Evolutionary conservation across 2,329 filamentous ascomycete genomes (phyloP).

Genomic region (Hortaea sp.): DNA sequence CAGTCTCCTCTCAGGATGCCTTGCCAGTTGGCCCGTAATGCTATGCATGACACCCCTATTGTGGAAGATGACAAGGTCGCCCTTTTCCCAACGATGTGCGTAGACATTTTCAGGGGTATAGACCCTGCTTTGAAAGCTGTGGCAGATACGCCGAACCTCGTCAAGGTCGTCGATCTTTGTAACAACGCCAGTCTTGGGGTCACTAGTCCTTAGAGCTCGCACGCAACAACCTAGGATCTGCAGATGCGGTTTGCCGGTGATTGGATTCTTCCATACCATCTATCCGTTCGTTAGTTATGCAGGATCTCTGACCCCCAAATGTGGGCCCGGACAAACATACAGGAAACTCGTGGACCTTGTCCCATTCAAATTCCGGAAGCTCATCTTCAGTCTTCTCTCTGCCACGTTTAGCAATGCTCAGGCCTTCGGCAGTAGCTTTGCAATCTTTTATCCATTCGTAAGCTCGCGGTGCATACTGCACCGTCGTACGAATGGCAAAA

Average conservation of each 20-base stretch:
- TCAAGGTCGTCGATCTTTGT: slow-evolving; percentile 12
- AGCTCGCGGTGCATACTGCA: too few relatives aligned
- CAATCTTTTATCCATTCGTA: too few relatives aligned
- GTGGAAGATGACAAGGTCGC: slow-evolving; percentile 23
- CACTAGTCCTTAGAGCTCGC: slow-evolving; percentile 9
- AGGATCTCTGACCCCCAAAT: too few relatives aligned
- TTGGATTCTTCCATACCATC: not conserved
- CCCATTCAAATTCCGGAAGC: too few relatives aligned
- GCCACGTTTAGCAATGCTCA: too few relatives aligned
- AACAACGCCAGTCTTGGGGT: slow-evolving; percentile 11
- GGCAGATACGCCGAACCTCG: slow-evolving; percentile 18
- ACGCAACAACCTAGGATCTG: slow-evolving; percentile 21
- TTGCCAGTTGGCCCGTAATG: slow-evolving; percentile 19
- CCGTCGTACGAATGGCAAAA: too few relatives aligned
- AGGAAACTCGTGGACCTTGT: too few relatives aligned
- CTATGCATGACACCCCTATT: slow-evolving; percentile 25
- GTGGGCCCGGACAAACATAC: too few relatives aligned
- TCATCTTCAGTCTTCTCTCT: too few relatives aligned
- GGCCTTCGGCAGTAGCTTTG: too few relatives aligned
- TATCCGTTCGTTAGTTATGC: too few relatives aligned
- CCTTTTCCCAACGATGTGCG: slow-evolving; percentile 21
- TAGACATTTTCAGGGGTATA: slow-evolving; percentile 22
- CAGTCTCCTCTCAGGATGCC: slow-evolving; percentile 12
- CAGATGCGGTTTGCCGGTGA: slow-evolving; percentile 10
- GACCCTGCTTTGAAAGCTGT: slow-evolving; percentile 4